A percentile compares a stretch with the other conserved stretches of the same genome.
Conservation (phyloP, 2,329 filamentous ascomycete genomes). For the Apiospora hydei region DNA sequence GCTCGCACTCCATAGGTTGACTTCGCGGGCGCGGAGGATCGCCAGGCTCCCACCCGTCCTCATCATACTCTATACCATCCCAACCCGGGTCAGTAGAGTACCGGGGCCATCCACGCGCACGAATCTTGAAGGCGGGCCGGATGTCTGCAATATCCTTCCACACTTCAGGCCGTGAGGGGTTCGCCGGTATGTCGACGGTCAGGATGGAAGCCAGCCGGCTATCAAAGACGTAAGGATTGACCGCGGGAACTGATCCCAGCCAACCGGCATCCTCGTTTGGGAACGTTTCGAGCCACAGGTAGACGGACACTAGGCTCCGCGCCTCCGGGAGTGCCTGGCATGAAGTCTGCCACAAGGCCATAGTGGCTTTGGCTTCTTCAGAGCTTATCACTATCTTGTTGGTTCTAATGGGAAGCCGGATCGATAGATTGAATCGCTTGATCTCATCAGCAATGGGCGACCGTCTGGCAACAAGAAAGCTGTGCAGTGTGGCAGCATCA, state of each 20-base stretch:
- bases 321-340: neutral
- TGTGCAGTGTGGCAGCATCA: neutral
- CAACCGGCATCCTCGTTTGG: no score
- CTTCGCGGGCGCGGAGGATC: no score
- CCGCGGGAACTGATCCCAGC: neutral
- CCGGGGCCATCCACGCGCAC: no score
- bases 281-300: neutral
- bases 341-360: neutral
- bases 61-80: neutral
- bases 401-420: neutral
- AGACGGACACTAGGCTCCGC: neutral
- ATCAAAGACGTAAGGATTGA: neutral
- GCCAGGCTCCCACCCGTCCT: no score
- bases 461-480: neutral
- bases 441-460: neutral
- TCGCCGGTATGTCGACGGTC: neutral
- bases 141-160: neutral
- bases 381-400: neutral
- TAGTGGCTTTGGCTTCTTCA: neutral
- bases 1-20: no score
- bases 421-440: neutral
- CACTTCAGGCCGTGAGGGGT: neutral
- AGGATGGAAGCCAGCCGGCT: neutral
- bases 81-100: neutral
- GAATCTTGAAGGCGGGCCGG: neutral